Base-by-base conservation (phyloP, 208 protist genomes). In the Endotrypanum monterogeii region DNA sequence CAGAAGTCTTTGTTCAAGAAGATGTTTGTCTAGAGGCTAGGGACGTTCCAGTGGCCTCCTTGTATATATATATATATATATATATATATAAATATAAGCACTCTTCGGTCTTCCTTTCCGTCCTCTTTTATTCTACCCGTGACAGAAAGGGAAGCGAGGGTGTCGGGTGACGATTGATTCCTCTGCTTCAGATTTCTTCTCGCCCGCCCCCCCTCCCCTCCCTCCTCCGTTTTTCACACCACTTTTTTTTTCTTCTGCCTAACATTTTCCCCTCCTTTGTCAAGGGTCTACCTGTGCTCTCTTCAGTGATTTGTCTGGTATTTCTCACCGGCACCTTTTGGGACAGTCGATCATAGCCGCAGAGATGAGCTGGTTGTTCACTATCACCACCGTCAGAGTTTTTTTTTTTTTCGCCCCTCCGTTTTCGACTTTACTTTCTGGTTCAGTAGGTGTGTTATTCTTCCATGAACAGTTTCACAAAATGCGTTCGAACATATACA, bases 1-100 rank as follows among this genome's bases (percentile, higher is more conserved):
- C 89, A 97, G 70, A 89, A 89, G 62, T 77, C 80, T 0, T 44
- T 89, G 7, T 97, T 90, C 74, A 93, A 90, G 81, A 94, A 93
- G 55, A 92, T 97, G 88, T 97, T 97, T 55, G 72, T 83, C 35
- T 94, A 78, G 83, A 12, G n/a, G n/a, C n/a, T n/a, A n/a, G 37
- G 37, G 44, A 11, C 23, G 6, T 28, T n/a, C 60, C 25, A n/a
- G 60, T 7, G 9, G 8, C 8, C 7, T 37, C n/a, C n/a, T n/a
- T n/a, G n/a, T n/a, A n/a, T n/a, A n/a, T n/a, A n/a, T n/a, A n/a
- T n/a, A n/a, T n/a, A n/a, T n/a, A n/a, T n/a, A n/a, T n/a, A n/a
- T n/a, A n/a, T n/a, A n/a, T 20, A 9, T 0, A 35, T 46, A 23
- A 65, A 25, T 23, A 30, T 23, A 1, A 8, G 25, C 60, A 30